A percentile compares a stretch with the other conserved stretches of the same genome.
These are phyloP conservation scores for Leishmania tarentolae DNA, from an alignment of 208 protist genomes.

Conservation along the genomic window DNA sequence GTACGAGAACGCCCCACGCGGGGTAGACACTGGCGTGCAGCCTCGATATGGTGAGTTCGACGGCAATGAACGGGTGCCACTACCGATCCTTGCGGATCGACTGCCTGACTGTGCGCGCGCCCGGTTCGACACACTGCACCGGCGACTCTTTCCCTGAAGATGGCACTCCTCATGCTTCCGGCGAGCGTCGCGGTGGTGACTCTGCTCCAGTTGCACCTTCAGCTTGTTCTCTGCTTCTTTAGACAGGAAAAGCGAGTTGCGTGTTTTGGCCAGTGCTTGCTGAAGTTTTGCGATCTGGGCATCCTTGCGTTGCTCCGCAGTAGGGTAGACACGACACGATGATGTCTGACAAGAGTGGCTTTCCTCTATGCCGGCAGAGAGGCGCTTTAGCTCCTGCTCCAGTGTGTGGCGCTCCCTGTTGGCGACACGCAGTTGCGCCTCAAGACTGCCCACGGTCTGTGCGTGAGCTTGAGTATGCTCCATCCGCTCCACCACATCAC, in stretches of 20 bases:
- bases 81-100: constrained; percentile 11
- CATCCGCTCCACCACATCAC: constrained; percentile 25
- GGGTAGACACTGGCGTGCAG: constrained; percentile 4
- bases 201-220: constrained; percentile 48
- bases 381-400: constrained; percentile 23
- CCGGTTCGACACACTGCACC: not conserved
- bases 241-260: constrained; percentile 40
- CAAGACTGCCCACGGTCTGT: constrained; percentile 1
- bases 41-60: constrained; percentile 7
- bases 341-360: not conserved
- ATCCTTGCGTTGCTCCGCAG: constrained; percentile 35
- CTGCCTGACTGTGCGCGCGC: constrained; percentile 4
- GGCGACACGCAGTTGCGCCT: constrained; percentile 16
- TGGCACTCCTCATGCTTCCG: constrained; percentile 26
- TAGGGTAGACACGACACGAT: constrained; percentile 6
- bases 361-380: not conserved
- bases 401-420: constrained; percentile 31
- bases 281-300: constrained; percentile 48
- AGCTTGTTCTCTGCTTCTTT: constrained; percentile 47
- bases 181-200: constrained; percentile 27
- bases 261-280: constrained; percentile 69
- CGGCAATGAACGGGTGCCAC: not conserved
- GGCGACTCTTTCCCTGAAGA: constrained; percentile 6
- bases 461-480: not conserved
- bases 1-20: constrained; percentile 28